Base-by-base conservation (phyloP, 495 filamentous ascomycete genomes). In the Penicillium nucicola region DNA sequence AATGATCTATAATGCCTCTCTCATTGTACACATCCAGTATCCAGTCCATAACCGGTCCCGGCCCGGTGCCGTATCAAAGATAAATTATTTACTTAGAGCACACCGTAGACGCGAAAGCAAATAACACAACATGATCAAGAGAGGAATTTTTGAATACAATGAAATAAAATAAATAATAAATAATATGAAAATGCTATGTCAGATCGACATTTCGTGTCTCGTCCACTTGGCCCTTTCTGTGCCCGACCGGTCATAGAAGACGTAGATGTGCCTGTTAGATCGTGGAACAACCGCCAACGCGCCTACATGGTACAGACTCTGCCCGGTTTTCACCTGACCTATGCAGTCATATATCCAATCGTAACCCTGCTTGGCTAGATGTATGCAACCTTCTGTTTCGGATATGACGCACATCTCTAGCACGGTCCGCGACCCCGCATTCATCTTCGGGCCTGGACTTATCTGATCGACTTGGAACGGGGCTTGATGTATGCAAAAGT, bases 391-490 rank as follows among this genome's bases (percentile, higher is more conserved):
- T n/a, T 28, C 42, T 31, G 19, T 13, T 2, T 31, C 1, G 13
- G 9, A 45, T 33, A n/a, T 39, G 36, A 48, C 35, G 34, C 45
- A 39, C 45, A 20, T 13, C 8, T 11, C 7, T 28, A 19, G n/a
- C 46, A 41, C 46, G 46, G 46, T 33, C 37, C 37, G 22, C 22
- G 12, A 25, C 46, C 45, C 46, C 46, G 46, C 46, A 48, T 41
- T 28, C 12, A 13, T 12, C 8, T 34, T 32, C 7, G 11, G 46
- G 46, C 19, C 46, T 40, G 32, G 46, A 48, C 14, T 48, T 48
- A 48, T 48, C 46, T 48, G 46, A 48, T 48, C 46, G 36, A 20
- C 46, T 31, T 37, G 40, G 46, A 40, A 33, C 31, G 35, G 37
- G 30, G 6, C 17, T 28, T 6, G 25, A 9, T 0, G 25, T 28